Conservation (phyloP, 176 grass and related monocot species). For the Eleusine coracana region DNA sequence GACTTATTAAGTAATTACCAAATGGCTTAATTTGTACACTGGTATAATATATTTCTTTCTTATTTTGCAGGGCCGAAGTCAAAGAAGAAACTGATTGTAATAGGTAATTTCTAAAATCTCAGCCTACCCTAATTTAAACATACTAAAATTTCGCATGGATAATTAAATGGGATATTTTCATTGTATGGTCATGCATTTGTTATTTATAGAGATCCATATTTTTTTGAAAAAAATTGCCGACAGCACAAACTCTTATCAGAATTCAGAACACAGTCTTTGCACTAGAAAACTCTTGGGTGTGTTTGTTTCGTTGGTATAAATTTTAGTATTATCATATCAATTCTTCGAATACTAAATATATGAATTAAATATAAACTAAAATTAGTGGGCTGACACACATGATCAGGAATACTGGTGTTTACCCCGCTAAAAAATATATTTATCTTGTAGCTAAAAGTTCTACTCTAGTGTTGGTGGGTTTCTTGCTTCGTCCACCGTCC, state of each 20-base stretch:
- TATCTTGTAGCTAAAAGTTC: background rate
- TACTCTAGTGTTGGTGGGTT: background rate
- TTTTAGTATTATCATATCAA: no score
- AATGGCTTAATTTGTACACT: background rate
- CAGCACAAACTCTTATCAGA: no score
- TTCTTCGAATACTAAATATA: no score
- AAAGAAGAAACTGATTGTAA: background rate
- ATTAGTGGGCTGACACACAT: no score
- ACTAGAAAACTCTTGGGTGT: no score
- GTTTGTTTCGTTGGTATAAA: no score
- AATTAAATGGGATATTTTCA: background rate
- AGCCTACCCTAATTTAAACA: background rate
- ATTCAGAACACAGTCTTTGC: no score
- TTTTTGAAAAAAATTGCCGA: background rate
- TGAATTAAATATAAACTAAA: no score
- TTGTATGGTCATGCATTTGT: background rate
- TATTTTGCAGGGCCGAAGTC: constrained; percentile 24
- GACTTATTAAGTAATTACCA: background rate
- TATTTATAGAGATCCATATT: background rate
- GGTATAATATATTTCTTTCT: background rate
- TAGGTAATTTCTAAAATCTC: constrained; percentile 37
- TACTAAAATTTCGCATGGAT: background rate
- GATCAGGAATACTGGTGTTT: background rate
- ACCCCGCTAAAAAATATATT: background rate
- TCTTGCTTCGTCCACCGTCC: background rate